Base-by-base conservation (phyloP, 495 filamentous ascomycete species). In the Cairneyella variabilis region DNA sequence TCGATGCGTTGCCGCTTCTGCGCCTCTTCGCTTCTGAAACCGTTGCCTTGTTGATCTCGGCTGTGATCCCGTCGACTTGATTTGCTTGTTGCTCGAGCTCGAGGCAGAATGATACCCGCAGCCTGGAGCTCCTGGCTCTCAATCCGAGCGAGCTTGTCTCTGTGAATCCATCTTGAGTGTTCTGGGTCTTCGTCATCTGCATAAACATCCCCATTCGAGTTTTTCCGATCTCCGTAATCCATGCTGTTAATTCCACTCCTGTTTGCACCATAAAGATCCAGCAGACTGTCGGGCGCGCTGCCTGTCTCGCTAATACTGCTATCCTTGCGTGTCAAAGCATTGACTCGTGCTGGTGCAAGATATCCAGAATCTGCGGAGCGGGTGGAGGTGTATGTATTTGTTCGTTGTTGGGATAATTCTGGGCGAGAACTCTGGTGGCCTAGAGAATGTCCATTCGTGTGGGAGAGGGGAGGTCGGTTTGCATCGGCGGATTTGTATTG, bases 61-160 rank as follows among this genome's bases (percentile, higher is more conserved):
- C 74, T 82, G 34, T 71, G 72, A 45, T 68, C 82, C 54, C 71
- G 76, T 57, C 72, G 70, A 42, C 77, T 78, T 30, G 80, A 78
- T 59, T 80, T 80, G 62, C 82, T 89, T 27, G 70, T 62, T 38
- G 74, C 70, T 40, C 84, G 78, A 41, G 82, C 76, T 32, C 79
- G 83, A 10, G 85, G 81, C 21, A 91, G 72, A 30, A 82, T 70
- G 53, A 92, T 83, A 7, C 90, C 91, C 3, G 90, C 90, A 63
- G 89, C 89, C 60, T 95, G 89, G 56, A 97, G 74, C 67, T 98
- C 93, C 67, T 90, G 79, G 62, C 78, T 96, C 73, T 98, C 93
- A 60, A 98, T 98, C 64, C 82, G 79, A 27, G 90, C 91, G 41
- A 98, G 70, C 69, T 97, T 98, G 69, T 98, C 93, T 20, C 93